Percentiles rank a stretch among this genome's conserved stretches.
phyloP scores from a whole-genome alignment of 1,284 basidiomycete species.

The Sphagnurus paluster region DNA sequence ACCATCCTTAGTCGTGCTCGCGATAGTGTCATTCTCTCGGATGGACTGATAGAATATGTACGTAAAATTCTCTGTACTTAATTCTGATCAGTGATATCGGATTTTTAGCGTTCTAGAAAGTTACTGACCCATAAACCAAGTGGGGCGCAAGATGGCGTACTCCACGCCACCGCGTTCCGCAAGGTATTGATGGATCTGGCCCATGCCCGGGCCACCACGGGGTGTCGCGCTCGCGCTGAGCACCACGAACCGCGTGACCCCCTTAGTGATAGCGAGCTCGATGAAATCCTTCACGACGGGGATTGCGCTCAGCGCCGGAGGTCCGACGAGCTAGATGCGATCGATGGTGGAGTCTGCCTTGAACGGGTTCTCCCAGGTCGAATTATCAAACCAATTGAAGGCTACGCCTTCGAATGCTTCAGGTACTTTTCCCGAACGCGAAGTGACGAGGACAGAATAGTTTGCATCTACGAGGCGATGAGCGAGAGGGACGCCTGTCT shows the following conservation, averaged over 20 bases:
- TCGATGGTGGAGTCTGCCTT: slow-evolving; percentile 17
- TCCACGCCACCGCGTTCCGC: slow-evolving; percentile 25
- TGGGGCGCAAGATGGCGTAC: slow-evolving; percentile 29
- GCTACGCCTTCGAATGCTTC: slow-evolving; percentile 22
- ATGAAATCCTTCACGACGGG: slow-evolving; percentile 29
- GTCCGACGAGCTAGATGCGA: slow-evolving; percentile 19
- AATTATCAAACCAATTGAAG: slow-evolving; percentile 25
- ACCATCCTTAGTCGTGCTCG: slow-evolving; percentile 22
- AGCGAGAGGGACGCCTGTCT: slow-evolving; percentile 27
- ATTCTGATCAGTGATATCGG: no score
- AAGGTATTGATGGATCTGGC: slow-evolving; percentile 31
- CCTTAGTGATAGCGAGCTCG: slow-evolving; percentile 29
- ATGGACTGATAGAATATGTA: neutral
- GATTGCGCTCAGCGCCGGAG: slow-evolving; percentile 17
- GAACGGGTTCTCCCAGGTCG: slow-evolving; percentile 25
- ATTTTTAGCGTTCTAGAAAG: neutral
- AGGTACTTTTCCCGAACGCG: slow-evolving; percentile 22
- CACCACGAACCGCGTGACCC: slow-evolving; percentile 34
- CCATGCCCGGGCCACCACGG: slow-evolving; percentile 21
- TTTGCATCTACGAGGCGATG: slow-evolving; percentile 21
- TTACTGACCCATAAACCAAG: slow-evolving; percentile 31
- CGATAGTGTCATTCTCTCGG: slow-evolving; percentile 12
- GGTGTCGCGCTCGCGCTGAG: slow-evolving; percentile 26
- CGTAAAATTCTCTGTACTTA: slow-evolving; percentile 12
- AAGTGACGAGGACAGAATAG: slow-evolving; percentile 24